Conservation (phyloP, 768 basidiomycete genomes). For the Vishniacozyma victoriae region DNA sequence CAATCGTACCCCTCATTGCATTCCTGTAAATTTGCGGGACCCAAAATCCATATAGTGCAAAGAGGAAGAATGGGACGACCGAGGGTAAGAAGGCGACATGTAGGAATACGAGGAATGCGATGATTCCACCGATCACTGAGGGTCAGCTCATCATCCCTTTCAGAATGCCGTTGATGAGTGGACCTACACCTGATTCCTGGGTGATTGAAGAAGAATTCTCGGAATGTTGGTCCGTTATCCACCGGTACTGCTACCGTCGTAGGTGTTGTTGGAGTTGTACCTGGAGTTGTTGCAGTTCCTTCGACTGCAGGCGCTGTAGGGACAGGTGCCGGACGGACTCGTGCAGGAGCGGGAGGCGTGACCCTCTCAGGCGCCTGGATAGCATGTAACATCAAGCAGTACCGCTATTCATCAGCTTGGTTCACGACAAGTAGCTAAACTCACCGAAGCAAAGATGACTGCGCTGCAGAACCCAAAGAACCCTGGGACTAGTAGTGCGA, state of each 20-base stretch:
- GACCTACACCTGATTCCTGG: constrained; percentile 14
- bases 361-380: constrained; percentile 59
- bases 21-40: constrained; percentile 76
- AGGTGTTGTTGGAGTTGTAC: background rate
- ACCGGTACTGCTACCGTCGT: background rate
- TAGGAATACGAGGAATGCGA: constrained; percentile 66
- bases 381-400: constrained; percentile 69
- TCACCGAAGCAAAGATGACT: constrained; percentile 75
- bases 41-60: constrained; percentile 74
- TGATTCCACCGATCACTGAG: constrained; percentile 56
- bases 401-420: constrained; percentile 58
- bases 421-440: constrained; percentile 29
- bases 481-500: constrained; percentile 75
- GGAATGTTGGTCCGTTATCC: background rate
- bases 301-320: constrained; percentile 4
- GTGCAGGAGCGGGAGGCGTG: constrained; percentile 29
- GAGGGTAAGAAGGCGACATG: constrained; percentile 59
- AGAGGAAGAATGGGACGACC: constrained; percentile 64
- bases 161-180: background rate
- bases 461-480: constrained; percentile 69
- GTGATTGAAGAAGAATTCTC: constrained; percentile 7
- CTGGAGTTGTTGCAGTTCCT: background rate
- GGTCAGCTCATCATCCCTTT: constrained; percentile 4
- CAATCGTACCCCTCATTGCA: constrained; percentile 61
- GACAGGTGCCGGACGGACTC: too few species aligned